A percentile compares a stretch with the other conserved stretches of the same genome.
phyloP scores from a whole-genome alignment of 306 rosid species.

The Gillenia trifoliata region DNA sequence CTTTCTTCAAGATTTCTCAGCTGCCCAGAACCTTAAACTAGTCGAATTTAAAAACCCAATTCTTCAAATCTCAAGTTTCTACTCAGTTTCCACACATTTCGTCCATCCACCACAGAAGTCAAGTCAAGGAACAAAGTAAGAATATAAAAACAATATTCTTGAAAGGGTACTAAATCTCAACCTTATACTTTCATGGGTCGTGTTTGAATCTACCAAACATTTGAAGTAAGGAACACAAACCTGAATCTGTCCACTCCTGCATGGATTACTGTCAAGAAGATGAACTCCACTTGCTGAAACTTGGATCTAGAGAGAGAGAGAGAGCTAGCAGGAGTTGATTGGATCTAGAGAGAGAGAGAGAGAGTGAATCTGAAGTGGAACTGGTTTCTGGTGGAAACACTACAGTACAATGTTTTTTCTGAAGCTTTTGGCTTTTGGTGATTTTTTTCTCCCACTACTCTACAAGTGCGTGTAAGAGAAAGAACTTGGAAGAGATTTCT shows the following conservation, averaged over 20 bases:
- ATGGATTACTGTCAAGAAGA: background rate
- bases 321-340: background rate
- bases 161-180: background rate
- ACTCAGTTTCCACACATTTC: background rate
- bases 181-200: background rate
- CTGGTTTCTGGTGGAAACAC: background rate
- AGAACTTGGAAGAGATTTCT: background rate
- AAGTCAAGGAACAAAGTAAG: background rate
- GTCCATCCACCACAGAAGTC: background rate
- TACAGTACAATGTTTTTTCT: background rate
- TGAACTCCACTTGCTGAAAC: background rate
- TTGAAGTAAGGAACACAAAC: conserved; percentile 8
- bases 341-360: background rate
- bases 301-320: background rate
- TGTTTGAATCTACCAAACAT: background rate
- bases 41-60: background rate
- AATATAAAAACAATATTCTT: background rate
- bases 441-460: background rate
- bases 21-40: background rate
- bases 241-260: conserved; percentile 6
- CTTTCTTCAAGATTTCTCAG: conserved; percentile 5
- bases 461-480: background rate
- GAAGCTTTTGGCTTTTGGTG: background rate
- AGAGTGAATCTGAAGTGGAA: background rate
- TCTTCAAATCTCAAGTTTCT: background rate